Base-by-base conservation (phyloP, 441 rosid genomes). In the Euphorbia celastroides region DNA sequence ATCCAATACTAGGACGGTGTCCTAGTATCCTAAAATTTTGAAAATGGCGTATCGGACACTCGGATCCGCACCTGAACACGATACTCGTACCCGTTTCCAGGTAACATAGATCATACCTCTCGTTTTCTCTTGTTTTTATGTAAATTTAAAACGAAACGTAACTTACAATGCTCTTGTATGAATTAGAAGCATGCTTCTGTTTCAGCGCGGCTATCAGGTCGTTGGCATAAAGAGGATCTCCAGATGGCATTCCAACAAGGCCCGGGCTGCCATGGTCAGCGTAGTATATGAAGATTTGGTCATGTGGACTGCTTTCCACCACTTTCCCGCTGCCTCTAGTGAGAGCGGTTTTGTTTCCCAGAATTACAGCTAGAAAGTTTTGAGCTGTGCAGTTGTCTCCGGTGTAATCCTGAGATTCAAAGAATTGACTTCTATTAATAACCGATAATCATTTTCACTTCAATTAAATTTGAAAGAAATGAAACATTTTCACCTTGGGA, bases 211-310 rank as follows among this genome's bases (percentile, higher is more conserved):
- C 84, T 34, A 74, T 84, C 63, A 94, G 76, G 66, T 94, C 99
- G 64, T 84, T 30, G 7, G 97, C 99, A 74, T 84, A 94, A 22
- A 94, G 72, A 80, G 79, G 84, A 59, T 95, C 87, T 70, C 62
- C 73, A 50, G 88, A 82, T 31, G 99, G 99, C 99, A 94, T 94
- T 70, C 97, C 97, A 91, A 91, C 87, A 64, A 93, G 89, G 48
- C 97, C 99, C 26, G 99, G 93, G 75, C 96, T 96, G 14, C 99
- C 99, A 71, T 93, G 99, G 70, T 93, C 99, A 17, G 85, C 63
- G 34, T 94, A 91, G 72, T 75, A 89, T 44, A 94, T 81, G 81
- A 94, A 94, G 62, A 91, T 86, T 78, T 86, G 95, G 77, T 91
- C 99, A 70, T 89, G 77, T 0, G 96, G 96, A 62, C 96, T 88